Percentiles rank a stretch among this genome's conserved stretches.
Evolutionary conservation across 306 rosid genomes (phyloP).

Genomic region (Cucurbita argyrosperma): DNA sequence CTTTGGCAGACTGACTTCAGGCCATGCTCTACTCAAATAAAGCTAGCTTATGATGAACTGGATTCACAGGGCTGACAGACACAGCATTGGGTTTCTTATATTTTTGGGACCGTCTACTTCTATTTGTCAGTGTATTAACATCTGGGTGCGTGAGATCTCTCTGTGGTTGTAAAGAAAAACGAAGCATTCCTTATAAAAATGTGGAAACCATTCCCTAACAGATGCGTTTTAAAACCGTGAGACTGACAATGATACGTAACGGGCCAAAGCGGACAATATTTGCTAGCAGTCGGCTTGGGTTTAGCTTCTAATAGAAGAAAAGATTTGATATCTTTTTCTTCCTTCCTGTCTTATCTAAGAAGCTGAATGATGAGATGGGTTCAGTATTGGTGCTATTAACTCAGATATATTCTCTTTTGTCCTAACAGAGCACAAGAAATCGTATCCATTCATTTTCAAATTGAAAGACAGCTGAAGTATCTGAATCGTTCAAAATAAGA

Average conservation of each 20-base stretch:
- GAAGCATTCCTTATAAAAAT: too few species aligned
- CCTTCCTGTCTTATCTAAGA: background rate
- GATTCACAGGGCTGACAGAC: slow-evolving; percentile 13
- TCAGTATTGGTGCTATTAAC: slow-evolving; percentile 6
- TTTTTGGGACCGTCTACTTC: slow-evolving; percentile 1
- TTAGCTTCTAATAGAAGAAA: background rate
- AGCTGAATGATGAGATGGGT: background rate
- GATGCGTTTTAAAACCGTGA: too few species aligned
- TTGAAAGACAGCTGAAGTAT: background rate
- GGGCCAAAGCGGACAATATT: too few species aligned
- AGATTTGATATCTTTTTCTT: background rate
- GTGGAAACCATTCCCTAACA: too few species aligned
- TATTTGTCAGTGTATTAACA: background rate
- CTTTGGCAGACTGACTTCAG: slow-evolving; percentile 11
- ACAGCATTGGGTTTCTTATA: slow-evolving; percentile 9
- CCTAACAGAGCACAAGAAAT: background rate
- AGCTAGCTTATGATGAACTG: slow-evolving; percentile 3
- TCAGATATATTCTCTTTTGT: slow-evolving; percentile 7
- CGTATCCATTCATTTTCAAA: slow-evolving; percentile 2
- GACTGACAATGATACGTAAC: too few species aligned
- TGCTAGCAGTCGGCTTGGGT: too few species aligned
- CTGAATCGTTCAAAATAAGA: background rate
- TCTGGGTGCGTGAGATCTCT: background rate
- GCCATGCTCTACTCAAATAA: slow-evolving; percentile 7
- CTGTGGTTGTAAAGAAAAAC: too few species aligned